Evolutionary conservation across 768 basidiomycete species (phyloP).

Genomic region (Termitomyces sp.): DNA sequence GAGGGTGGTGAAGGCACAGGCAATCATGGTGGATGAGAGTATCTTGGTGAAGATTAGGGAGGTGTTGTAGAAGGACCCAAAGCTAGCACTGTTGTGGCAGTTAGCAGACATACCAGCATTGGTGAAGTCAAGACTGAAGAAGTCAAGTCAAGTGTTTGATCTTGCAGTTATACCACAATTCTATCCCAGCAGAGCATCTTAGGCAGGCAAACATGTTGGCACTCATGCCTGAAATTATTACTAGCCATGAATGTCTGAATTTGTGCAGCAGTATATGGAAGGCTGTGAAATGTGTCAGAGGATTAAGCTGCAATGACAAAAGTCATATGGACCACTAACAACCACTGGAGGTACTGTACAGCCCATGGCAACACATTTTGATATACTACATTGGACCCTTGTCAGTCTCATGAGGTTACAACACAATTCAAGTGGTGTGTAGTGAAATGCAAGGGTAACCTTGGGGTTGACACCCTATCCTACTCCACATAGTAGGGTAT

Average conservation of each 20-base stretch:
- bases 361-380: too few relatives aligned
- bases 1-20: background rate
- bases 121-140: background rate
- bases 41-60: background rate
- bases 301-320: background rate
- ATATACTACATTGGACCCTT: too few relatives aligned
- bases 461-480: too few relatives aligned
- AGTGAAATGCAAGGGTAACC: too few relatives aligned
- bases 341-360: background rate
- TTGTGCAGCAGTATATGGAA: constrained; percentile 16
- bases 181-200: background rate
- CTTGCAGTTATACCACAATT: constrained; percentile 27
- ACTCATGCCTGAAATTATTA: constrained; percentile 18
- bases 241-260: constrained; percentile 20
- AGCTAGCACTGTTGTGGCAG: background rate
- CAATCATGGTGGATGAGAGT: background rate
- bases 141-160: constrained; percentile 14
- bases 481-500: too few relatives aligned
- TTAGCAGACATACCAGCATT: background rate
- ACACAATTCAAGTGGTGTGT: too few relatives aligned
- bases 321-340: background rate
- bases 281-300: background rate
- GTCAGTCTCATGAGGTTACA: too few relatives aligned
- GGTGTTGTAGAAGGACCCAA: background rate
- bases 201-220: background rate